Evolutionary conservation across 495 filamentous ascomycete genomes (phyloP), one percentile per base, ranked within the genome.

Genomic region (Neurospora sp.): DNA sequence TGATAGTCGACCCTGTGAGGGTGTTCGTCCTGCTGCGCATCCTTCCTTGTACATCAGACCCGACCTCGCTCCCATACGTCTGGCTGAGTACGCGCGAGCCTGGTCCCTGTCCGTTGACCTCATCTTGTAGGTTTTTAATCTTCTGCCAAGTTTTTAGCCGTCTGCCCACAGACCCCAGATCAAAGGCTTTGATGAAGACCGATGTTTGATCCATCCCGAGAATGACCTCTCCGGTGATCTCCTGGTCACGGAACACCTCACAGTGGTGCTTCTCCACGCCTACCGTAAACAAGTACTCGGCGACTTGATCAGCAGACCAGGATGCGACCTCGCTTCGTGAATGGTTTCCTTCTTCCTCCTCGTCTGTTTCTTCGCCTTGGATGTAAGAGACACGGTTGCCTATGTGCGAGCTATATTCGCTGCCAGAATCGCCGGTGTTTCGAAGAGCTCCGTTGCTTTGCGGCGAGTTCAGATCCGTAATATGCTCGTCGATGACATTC

Each of bases 401-500:
- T 37, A 93, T 72, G 70, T 93, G 89, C 72, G 87, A 92, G 80
- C 93, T 96, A 78, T 96, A 97, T 79, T 97, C 93, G 82, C 93
- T 97, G 18, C 88, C 92, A 27, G 93, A 96, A 80, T 96, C 94
- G 72, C 89, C 93, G n/a, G 87, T 83, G 27, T 87, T 84, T 68
- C 90, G 88, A 35, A 79, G 72, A 65, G 73, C 74, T 27, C 82
- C 80, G 71, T 83, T 85, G 73, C 81, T 78, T 46, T 90, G 88
- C 61, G 93, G 88, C 7, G 90, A 93, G 78, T 90, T 90, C 71
- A 99, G 90, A 78, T 97, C 93, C 35, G 94, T 97, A 68, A 99
- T 98, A 79, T 98, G 96, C 81, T 99, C 96, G 77, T 99, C 89
- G 77, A 99, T 99, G 40, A 98, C 96, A 76, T 93, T 97, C 72